Percentiles rank a stretch among this genome's conserved stretches.
phyloP scores from a whole-genome alignment of 106 monocot species.

The Allium sativum region DNA sequence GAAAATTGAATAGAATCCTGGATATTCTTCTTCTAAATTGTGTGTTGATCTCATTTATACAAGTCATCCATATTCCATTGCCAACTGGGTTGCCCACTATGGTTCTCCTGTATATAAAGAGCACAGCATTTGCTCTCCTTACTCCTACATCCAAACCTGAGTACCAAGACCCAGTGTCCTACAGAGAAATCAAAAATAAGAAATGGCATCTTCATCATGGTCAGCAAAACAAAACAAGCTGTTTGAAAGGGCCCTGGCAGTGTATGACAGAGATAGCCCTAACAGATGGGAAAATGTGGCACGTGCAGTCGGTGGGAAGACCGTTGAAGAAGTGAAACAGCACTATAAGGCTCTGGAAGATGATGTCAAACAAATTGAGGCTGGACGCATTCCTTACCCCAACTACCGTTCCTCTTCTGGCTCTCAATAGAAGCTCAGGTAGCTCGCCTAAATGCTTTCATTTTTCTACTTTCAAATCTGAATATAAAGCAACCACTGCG shows the following conservation, averaged over 20 bases:
- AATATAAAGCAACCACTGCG: too few relatives aligned
- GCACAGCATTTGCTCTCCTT: not conserved
- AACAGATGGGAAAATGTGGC: conserved; percentile 35
- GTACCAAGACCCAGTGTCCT: not conserved
- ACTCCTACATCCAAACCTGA: conserved; percentile 2
- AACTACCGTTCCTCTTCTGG: conserved; percentile 14
- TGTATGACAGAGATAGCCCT: conserved; percentile 29
- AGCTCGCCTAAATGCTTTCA: not conserved
- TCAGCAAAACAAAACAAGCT: conserved; percentile 29
- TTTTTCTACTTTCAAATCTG: not conserved
- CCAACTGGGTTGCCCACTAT: conserved; percentile 6
- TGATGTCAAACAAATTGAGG: conserved; percentile 25
- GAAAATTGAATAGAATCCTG: too few relatives aligned
- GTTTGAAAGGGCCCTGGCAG: conserved; percentile 33
- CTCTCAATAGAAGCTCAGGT: conserved; percentile 11
- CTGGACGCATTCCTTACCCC: conserved; percentile 18
- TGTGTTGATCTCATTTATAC: conserved; percentile 6
- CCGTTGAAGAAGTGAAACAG: conserved; percentile 27
- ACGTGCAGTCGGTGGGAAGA: conserved; percentile 20
- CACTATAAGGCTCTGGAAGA: conserved; percentile 29
- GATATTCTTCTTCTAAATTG: not conserved
- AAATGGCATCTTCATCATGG: conserved; percentile 11
- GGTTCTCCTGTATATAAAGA: conserved; percentile 11
- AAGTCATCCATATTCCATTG: conserved; percentile 8
- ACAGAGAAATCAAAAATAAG: not conserved